Conservation (phyloP, 352 stramenopile species). For the Blastocystis sp. region DNA sequence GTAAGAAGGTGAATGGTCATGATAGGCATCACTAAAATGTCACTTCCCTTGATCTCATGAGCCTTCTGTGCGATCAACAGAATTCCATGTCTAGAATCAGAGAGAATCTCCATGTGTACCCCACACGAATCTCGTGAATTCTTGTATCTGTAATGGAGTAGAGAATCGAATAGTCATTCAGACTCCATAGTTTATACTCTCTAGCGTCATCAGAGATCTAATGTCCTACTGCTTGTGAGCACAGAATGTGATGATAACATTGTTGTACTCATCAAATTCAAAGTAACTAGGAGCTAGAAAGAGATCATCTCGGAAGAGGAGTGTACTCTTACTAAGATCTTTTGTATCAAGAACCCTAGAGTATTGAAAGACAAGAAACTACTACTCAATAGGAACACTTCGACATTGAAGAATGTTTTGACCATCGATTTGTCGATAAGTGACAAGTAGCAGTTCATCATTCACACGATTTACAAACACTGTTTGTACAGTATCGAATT, state of each 20-base stretch:
- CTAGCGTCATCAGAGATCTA: neutral
- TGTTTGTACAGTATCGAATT: conserved; percentile 33
- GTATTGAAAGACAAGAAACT: neutral
- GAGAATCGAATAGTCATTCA: conserved; percentile 12
- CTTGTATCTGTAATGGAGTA: neutral
- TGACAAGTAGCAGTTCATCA: conserved; percentile 20
- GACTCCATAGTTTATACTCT: conserved; percentile 42
- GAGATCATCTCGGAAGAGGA: conserved; percentile 10
- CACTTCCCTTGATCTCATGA: neutral
- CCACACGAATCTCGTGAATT: conserved; percentile 2
- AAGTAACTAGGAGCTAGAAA: conserved; percentile 41
- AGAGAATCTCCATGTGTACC: neutral
- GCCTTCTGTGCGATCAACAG: neutral
- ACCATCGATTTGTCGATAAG: neutral
- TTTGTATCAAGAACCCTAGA: neutral
- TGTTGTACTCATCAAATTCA: conserved; percentile 48
- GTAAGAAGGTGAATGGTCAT: neutral
- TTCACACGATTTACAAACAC: conserved; percentile 45
- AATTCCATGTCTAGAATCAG: neutral
- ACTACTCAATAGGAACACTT: neutral
- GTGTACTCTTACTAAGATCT: neutral
- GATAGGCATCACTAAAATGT: conserved; percentile 35
- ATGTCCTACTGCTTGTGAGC: neutral
- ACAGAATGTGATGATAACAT: conserved; percentile 42
- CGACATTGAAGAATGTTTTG: conserved; percentile 38